Evolutionary conservation across 1,284 basidiomycete species (phyloP).

Genomic region (Cutaneotrichosporon dermatis): DNA sequence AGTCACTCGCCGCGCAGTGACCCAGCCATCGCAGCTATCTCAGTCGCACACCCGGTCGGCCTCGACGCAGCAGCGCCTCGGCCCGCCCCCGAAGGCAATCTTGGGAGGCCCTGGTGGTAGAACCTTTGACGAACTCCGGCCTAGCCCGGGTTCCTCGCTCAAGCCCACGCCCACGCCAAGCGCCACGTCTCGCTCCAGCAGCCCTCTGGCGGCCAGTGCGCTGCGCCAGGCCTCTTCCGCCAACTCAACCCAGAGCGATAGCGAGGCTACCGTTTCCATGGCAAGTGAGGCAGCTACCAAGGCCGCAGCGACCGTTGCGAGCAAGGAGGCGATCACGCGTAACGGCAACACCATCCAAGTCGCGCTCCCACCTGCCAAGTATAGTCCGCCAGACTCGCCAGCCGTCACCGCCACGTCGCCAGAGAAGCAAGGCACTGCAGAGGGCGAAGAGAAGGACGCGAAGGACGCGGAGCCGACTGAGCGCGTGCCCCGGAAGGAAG

Average conservation of each 20-base stretch:
- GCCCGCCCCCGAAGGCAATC: conserved; percentile 39
- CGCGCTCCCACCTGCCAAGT: conserved; percentile 21
- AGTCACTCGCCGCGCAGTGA: conserved; percentile 1
- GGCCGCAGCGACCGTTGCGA: not conserved
- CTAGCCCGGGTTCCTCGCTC: not conserved
- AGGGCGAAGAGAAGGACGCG: not conserved
- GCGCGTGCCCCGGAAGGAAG: conserved; percentile 8
- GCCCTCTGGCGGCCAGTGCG: conserved; percentile 1
- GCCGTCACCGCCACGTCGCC: not conserved
- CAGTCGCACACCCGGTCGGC: conserved; percentile 5
- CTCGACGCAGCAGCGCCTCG: conserved; percentile 13
- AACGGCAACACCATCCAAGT: conserved; percentile 23
- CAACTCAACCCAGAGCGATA: too few relatives aligned
- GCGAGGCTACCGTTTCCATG: too few relatives aligned
- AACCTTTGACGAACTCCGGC: conserved; percentile 36
- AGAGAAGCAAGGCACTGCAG: not conserved
- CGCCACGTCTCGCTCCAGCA: not conserved
- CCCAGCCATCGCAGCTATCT: conserved; percentile 1
- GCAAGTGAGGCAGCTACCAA: not conserved
- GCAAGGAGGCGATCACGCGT: conserved; percentile 10
- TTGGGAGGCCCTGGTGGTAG: conserved; percentile 40
- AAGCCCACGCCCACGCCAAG: not conserved
- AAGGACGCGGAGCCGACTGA: not conserved
- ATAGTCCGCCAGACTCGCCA: conserved; percentile 27
- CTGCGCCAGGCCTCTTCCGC: not conserved